Conservation (phyloP, 441 rosid species). For the Raphanus hybrid region DNA sequence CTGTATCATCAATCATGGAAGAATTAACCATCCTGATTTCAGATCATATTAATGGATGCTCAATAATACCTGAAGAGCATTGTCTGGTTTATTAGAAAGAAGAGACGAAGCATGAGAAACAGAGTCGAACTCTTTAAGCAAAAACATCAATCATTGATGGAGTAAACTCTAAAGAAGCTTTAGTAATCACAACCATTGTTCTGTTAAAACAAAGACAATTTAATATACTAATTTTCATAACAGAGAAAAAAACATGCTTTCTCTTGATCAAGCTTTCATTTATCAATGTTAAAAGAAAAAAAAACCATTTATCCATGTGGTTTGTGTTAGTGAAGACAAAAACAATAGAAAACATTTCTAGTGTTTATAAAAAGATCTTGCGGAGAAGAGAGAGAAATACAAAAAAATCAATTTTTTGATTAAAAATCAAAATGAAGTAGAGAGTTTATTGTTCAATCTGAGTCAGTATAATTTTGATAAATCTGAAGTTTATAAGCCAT, state of each 20-base stretch:
- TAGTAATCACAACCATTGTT: neutral
- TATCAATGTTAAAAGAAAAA: neutral
- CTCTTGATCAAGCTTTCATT: constrained; percentile 24
- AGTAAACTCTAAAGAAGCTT: neutral
- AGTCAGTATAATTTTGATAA: neutral
- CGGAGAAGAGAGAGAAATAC: neutral
- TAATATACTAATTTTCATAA: neutral
- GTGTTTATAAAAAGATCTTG: neutral
- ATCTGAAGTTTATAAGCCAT: neutral
- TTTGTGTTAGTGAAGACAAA: neutral
- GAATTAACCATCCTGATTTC: neutral
- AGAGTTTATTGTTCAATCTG: neutral
- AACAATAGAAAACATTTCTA: neutral
- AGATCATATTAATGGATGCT: neutral
- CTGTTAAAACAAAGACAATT: neutral
- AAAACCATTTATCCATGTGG: neutral
- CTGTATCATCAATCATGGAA: constrained; percentile 2
- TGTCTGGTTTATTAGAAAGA: constrained; percentile 74
- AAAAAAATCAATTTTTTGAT: neutral
- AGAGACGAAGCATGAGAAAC: constrained; percentile 67
- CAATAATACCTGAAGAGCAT: constrained; percentile 71
- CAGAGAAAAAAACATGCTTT: neutral
- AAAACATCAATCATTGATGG: constrained; percentile 63
- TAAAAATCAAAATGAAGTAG: neutral
- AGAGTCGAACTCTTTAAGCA: constrained; percentile 86